Conservation (phyloP, 2,329 filamentous ascomycete species). For the Phialemoniopsis sp. region DNA sequence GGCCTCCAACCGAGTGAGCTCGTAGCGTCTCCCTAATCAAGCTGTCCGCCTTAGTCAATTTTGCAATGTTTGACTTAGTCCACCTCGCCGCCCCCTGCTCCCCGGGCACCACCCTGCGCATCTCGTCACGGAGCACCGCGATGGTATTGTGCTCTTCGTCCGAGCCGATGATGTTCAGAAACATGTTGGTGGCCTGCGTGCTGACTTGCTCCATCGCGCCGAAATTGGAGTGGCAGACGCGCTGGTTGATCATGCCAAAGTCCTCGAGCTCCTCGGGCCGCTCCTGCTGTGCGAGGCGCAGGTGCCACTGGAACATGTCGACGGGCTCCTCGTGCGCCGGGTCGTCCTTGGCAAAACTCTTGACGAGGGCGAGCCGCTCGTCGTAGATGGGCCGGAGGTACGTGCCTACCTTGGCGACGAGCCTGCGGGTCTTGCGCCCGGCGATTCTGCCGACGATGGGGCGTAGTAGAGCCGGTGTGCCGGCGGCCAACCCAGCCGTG, state of each 20-base stretch:
- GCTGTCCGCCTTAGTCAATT: slow-evolving; percentile 34
- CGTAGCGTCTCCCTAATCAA: slow-evolving; percentile 37
- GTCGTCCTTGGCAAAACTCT: slow-evolving; percentile 13
- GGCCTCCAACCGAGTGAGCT: slow-evolving; percentile 19
- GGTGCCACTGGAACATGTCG: slow-evolving; percentile 36
- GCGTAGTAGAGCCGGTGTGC: slow-evolving; percentile 21
- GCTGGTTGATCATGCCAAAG: slow-evolving; percentile 20
- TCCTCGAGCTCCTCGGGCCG: slow-evolving; percentile 26
- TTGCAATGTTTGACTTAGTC: slow-evolving; percentile 30
- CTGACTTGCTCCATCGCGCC: slow-evolving; percentile 32
- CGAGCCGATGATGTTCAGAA: slow-evolving; percentile 28
- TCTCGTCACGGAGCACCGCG: slow-evolving; percentile 28
- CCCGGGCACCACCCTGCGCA: slow-evolving; percentile 4
- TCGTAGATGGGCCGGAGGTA: slow-evolving; percentile 17
- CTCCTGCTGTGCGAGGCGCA: slow-evolving; percentile 28
- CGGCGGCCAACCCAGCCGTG: slow-evolving; percentile 23
- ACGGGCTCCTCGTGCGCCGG: slow-evolving; percentile 18
- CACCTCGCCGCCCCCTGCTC: slow-evolving; percentile 15
- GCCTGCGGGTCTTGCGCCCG: slow-evolving; percentile 12
- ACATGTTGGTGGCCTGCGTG: slow-evolving; percentile 32
- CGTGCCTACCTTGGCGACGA: slow-evolving; percentile 18
- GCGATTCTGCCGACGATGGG: slow-evolving; percentile 22
- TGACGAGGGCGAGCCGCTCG: slow-evolving; percentile 15
- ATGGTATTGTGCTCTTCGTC: slow-evolving; percentile 31
- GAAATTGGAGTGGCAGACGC: slow-evolving; percentile 26